Base-by-base conservation (phyloP, 2,329 filamentous ascomycete species). In the Sclerotinia nivalis region DNA sequence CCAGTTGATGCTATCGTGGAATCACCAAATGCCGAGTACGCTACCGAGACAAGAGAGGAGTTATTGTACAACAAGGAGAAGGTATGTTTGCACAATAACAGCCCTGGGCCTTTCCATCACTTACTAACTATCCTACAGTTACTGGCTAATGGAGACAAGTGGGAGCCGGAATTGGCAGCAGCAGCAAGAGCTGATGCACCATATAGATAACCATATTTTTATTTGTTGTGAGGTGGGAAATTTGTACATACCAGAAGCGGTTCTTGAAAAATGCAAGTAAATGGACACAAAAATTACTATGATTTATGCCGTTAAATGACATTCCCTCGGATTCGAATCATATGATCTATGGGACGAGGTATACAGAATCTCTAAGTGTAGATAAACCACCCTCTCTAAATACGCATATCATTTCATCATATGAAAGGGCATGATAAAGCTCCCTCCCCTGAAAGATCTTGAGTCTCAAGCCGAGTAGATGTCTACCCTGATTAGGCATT, bases 101-200 rank as follows among this genome's bases (percentile, higher is more conserved):
- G 22, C 6, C 10, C 7, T 18, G 25, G n/a, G 20, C 12, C 15
- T 12, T 4, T 31, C 13, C 2, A 28, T 34, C 66, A 50, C 28
- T 67, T 54, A 45, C 20, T 56, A 49, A 37, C 45, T 76, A 34
- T 31, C 67, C 31, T 34, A 85, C 97, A 97, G 84, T 83, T 97
- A 74, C 82, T 97, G 73, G 84, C 92, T 75, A 97, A 97, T 79
- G 93, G 93, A 78, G 93, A 96, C 84, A 95, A 94, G 83, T 99
- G 96, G 96, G 96, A 99, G 85, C 94, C 96, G 10, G 96, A 99
- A 83, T 86, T 99, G 78, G 95, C 95, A 1, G 95, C 96, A 70
- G 90, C 88, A 75, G 96, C 96, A 80, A 90, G 93, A 79, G 96
- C 96, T 72, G 96, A 99, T 85, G 89, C 94, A 69, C 95, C 95